Base-by-base conservation (phyloP, 768 basidiomycete species). In the Mycena vulgaris region DNA sequence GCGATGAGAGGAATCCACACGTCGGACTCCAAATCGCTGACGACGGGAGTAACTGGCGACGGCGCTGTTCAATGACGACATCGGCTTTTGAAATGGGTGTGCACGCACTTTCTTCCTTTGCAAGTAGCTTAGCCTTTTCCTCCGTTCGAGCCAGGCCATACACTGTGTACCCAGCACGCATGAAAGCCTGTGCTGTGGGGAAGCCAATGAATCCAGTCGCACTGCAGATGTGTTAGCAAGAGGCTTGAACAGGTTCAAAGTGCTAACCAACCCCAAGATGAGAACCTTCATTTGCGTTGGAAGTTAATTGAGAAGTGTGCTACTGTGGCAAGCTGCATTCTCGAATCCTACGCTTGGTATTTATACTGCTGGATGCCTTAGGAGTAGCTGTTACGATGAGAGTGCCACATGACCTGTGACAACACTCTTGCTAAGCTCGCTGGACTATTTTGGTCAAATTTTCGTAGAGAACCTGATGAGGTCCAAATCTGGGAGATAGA, bases 131-230 rank as follows among this genome's bases (percentile, higher is more conserved):
- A 0, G 76, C 81, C 55, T 84, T 84, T 2, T 52, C 72, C 14
- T 64, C 52, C 0, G 83, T 84, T 47, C 87, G 83, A 0, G 85
- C 85, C 33, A 80, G 72, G 21, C 86, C 86, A 62, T 85, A 86
- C 1, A 87, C 87, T 25, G 80, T 78, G 61, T 88, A 85, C 0
- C 87, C 87, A 0, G 81, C 83, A 31, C 86, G 83, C 11, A 81
- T 78, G 37, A 87, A 80, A 0, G 87, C 87, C 64, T 85, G 83
- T 4, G 84, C 80, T 21, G 80, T 80, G 6, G 86, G 85, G 8
- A 81, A 68, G 0, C 85, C 86, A 47, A 87, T 81, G 75, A 83
- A 85, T 25, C 86, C 86, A 30, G 83, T 81, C 28, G 85, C 83
- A 39, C 85, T 86, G 59, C 14, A 57, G 19, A n/a, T 5, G 25